A percentile compares a stretch with the other conserved stretches of the same genome.
Conservation (phyloP, 2,329 filamentous ascomycete genomes). For the Thielaviopsis punctulata region DNA sequence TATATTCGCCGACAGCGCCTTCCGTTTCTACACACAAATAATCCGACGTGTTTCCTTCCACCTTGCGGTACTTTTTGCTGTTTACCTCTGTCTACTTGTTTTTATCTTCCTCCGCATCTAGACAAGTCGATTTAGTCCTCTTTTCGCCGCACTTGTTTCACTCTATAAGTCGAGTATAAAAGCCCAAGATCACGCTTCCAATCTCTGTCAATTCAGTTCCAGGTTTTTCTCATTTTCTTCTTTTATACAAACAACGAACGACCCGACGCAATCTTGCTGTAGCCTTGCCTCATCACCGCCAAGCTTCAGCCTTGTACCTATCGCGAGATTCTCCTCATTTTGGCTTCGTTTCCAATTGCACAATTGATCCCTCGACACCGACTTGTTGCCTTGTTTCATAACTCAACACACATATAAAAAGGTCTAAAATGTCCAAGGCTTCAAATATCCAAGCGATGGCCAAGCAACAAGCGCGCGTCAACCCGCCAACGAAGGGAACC, state of each 20-base stretch:
- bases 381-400: neutral
- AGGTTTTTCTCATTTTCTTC: neutral
- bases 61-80: neutral
- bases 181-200: too few species aligned
- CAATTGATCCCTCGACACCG: neutral
- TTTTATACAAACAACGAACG: neutral
- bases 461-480: slow-evolving; percentile 22
- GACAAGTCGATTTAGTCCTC: neutral
- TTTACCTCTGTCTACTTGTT: neutral
- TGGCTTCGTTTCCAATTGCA: neutral
- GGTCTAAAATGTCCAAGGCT: slow-evolving; percentile 3
- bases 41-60: neutral
- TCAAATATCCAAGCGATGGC: slow-evolving; percentile 6
- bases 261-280: too few species aligned
- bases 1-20: neutral
- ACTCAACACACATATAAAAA: too few species aligned
- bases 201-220: neutral
- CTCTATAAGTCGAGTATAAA: neutral
- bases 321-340: neutral
- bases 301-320: neutral
- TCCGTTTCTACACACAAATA: neutral
- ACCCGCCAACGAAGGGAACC: slow-evolving; percentile 38
- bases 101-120: neutral
- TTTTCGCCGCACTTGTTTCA: neutral
- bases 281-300: neutral